phyloP scores from a whole-genome alignment of 2,329 filamentous ascomycete species.

The Ophiocordyceps camponoti-rufipedis region DNA sequence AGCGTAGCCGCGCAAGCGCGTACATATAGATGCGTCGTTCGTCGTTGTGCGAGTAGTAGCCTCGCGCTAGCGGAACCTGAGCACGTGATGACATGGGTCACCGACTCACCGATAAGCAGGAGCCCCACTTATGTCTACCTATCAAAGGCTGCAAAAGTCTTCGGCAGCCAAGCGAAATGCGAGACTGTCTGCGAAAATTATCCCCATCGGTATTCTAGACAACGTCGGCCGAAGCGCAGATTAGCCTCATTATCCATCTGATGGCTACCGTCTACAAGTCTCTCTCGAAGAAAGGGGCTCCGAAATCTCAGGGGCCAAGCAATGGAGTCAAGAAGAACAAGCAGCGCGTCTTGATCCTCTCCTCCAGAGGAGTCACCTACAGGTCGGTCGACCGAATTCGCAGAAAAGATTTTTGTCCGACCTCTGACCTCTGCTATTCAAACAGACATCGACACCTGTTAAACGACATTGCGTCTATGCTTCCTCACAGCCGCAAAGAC shows the following conservation, averaged over 20 bases:
- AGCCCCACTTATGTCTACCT: too few relatives aligned
- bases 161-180: neutral
- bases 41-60: neutral
- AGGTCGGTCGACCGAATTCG: constrained; percentile 30
- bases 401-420: too few relatives aligned
- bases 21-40: neutral
- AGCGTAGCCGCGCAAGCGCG: neutral
- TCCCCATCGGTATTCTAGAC: too few relatives aligned
- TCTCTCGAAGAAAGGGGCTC: constrained; percentile 39
- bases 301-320: constrained; percentile 28
- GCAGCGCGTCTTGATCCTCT: constrained; percentile 73
- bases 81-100: neutral
- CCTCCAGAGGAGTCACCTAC: constrained; percentile 81
- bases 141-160: neutral
- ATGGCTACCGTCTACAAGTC: constrained; percentile 65
- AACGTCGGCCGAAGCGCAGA: neutral
- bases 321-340: constrained; percentile 42
- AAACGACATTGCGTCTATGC: constrained; percentile 70
- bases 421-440: constrained; percentile 1
- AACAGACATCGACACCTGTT: constrained; percentile 78
- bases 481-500: constrained; percentile 87
- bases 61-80: neutral
- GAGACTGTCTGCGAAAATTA: too few relatives aligned
- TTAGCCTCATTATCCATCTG: too few relatives aligned
- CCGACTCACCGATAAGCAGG: too few relatives aligned